These are phyloP conservation scores for Nepenthes mirabilis DNA, from an alignment of 148 eudicot genomes.

Conservation along the genomic window DNA sequence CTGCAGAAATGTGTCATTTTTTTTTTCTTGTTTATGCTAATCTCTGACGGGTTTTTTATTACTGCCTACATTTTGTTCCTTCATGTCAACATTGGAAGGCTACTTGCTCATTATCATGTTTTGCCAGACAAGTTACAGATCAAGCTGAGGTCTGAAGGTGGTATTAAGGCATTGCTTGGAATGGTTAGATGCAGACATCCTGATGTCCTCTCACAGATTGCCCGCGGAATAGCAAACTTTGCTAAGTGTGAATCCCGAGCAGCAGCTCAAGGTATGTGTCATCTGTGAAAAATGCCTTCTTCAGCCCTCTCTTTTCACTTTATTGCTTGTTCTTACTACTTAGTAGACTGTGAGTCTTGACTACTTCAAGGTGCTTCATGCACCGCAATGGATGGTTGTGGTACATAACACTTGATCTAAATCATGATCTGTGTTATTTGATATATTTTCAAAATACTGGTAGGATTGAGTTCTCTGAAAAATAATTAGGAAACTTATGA, in stretches of 20 bases:
- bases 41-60: background rate
- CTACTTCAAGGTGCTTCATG: background rate
- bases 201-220: conserved; percentile 96
- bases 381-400: too few species aligned
- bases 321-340: too few species aligned
- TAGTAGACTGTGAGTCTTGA: background rate
- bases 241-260: conserved; percentile 95
- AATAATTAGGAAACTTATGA: too few species aligned
- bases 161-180: conserved; percentile 82
- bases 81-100: background rate
- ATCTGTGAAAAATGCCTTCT: conserved; percentile 1
- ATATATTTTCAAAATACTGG: background rate
- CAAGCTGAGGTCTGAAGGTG: conserved; percentile 90
- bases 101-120: background rate
- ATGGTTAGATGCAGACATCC: conserved; percentile 97
- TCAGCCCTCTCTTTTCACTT: too few species aligned
- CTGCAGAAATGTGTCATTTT: background rate
- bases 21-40: background rate
- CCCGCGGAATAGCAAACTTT: conserved; percentile 95
- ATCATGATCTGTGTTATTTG: too few species aligned
- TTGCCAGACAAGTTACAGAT: conserved; percentile 72
- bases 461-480: background rate
- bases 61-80: background rate
- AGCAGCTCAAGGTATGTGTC: conserved; percentile 61
- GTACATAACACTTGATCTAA: background rate